Conservation (phyloP, 2,329 filamentous ascomycete genomes). For the Lachnellula willkommii region DNA sequence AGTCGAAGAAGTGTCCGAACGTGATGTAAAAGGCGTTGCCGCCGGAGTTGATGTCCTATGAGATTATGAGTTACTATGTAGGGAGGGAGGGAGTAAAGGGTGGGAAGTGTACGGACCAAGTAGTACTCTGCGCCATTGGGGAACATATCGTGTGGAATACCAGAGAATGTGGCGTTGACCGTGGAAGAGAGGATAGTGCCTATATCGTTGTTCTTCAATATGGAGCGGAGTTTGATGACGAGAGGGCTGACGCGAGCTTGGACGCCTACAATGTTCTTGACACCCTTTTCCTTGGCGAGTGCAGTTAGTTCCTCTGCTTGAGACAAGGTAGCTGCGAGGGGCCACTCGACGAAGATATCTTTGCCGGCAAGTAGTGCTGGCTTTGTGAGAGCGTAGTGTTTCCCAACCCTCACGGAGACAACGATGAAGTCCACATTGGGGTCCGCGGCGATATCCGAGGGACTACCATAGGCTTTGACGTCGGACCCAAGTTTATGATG, state of each 20-base stretch:
- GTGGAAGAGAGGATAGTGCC: slow-evolving; percentile 34
- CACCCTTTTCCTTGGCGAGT: slow-evolving; percentile 36
- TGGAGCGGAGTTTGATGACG: slow-evolving; percentile 37
- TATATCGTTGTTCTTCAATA: slow-evolving; percentile 39
- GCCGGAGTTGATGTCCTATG: slow-evolving; percentile 7
- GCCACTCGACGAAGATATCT: slow-evolving; percentile 47
- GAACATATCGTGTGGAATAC: not conserved
- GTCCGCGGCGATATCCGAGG: slow-evolving; percentile 40
- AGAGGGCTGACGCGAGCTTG: slow-evolving; percentile 41
- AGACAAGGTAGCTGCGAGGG: slow-evolving; percentile 36
- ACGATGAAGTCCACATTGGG: slow-evolving; percentile 44
- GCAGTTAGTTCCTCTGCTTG: slow-evolving; percentile 40
- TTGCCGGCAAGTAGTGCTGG: slow-evolving; percentile 42
- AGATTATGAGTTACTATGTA: not conserved
- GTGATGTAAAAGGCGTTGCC: slow-evolving; percentile 10
- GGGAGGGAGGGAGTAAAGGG: too few species aligned
- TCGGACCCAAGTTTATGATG: slow-evolving; percentile 33
- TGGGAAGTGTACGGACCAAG: slow-evolving; percentile 1
- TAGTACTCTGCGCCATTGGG: slow-evolving; percentile 13
- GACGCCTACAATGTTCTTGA: slow-evolving; percentile 42
- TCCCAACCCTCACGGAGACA: slow-evolving; percentile 38
- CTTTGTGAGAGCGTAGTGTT: slow-evolving; percentile 38
- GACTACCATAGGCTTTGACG: slow-evolving; percentile 39
- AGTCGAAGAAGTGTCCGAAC: slow-evolving; percentile 28
- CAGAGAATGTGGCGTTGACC: slow-evolving; percentile 1